These are phyloP conservation scores for Aureobasidium subglaciale DNA, from an alignment of 2,329 filamentous ascomycete species.

Conservation along the genomic window DNA sequence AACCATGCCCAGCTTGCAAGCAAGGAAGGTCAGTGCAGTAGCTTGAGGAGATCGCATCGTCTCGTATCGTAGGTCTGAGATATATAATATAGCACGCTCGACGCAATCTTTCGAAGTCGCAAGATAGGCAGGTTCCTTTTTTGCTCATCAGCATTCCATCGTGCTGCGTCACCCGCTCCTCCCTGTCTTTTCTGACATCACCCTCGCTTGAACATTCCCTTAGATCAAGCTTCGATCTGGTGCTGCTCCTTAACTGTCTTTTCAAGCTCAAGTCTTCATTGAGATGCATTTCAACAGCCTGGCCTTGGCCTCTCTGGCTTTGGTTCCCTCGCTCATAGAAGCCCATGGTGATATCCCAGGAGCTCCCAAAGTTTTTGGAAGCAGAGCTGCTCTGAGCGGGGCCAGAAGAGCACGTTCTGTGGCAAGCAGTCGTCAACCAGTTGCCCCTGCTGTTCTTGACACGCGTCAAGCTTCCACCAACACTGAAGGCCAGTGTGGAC, in stretches of 20 bases:
- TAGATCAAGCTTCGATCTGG: neutral
- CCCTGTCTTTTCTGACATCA: neutral
- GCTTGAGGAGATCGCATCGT: neutral
- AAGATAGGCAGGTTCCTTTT: conserved; percentile 6
- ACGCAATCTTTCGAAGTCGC: neutral
- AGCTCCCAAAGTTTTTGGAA: conserved; percentile 8
- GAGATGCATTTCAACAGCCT: conserved; percentile 13
- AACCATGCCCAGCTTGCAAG: conserved; percentile 3
- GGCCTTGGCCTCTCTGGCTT: neutral
- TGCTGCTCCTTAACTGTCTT: neutral
- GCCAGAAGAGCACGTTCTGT: neutral
- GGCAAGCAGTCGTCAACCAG: neutral
- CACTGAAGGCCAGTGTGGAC: conserved; percentile 8
- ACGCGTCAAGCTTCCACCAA: conserved; percentile 12
- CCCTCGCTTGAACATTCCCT: neutral
- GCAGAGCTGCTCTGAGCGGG: neutral
- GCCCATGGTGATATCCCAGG: conserved; percentile 4
- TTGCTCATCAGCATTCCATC: neutral
- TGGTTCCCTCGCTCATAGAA: neutral
- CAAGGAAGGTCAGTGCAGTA: conserved; percentile 9
- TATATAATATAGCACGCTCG: neutral
- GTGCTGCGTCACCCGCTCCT: neutral
- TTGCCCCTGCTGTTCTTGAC: neutral
- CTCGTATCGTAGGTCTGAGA: neutral
- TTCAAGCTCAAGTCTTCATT: neutral